Base-by-base conservation (phyloP, 352 stramenopile genomes). In the Phytophthora hybrid region DNA sequence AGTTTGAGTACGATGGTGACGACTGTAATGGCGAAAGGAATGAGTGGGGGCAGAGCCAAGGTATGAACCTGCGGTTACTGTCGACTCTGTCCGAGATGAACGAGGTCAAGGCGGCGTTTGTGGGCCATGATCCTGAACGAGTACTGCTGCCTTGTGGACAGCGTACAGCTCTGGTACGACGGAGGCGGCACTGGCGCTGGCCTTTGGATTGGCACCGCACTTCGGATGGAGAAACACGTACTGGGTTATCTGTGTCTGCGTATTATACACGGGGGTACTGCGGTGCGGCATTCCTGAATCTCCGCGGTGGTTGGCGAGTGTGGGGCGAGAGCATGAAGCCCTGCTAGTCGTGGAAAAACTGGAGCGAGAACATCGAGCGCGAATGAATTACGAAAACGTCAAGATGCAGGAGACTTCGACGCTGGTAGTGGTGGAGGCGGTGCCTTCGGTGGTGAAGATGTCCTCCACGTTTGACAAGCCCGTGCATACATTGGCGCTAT, bases 251-350 rank as follows among this genome's bases (percentile, higher is more conserved):
- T 64, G 46, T 47, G 53, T 41, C 2, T 60, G 66, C 13, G 77
- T 79, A 10, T 4, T 79, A 31, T 73, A 73, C 34, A 62, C 47
- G 5, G 51, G 60, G 2, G 57, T 67, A 37, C 26, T 71, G 31
- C 71, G 73, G 14, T 57, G 74, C 19, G 34, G 31, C 14, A 26
- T 81, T 18, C 74, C 73, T 4, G 77, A 81, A 47, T 83, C 77
- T 16, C 77, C 77, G 21, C 78, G 63, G 37, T 81, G 77, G 77
- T 70, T 83, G 23, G 69, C 65, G 23, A 72, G 56, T 61, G 65
- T 77, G 3, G 70, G 70, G 10, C 60, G 62, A 1, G 61, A 47
- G 21, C 51, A 79, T n/a, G 65, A 83, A 59, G 77, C 77, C 19
- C 10, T 78, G 10, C 23, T 39, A 1, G 18, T n/a, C 16, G 7